These are phyloP conservation scores for Fragilariopsis cylindrus DNA, from an alignment of 108 stramenopile species.

Conservation along the genomic window DNA sequence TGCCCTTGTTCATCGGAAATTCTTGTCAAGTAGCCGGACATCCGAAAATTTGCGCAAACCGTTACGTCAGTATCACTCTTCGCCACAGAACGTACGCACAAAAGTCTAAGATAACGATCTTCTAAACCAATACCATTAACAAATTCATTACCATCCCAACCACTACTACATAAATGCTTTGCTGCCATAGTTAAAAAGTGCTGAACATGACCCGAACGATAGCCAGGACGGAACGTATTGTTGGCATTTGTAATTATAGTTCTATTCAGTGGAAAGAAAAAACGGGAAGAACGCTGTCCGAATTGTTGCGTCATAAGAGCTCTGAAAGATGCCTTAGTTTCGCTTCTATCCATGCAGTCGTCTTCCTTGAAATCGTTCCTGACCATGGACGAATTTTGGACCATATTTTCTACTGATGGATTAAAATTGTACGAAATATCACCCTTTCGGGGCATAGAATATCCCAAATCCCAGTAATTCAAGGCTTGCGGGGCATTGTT, in stretches of 20 bases:
- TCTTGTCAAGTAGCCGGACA: not conserved
- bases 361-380: not conserved
- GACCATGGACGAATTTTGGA: not conserved
- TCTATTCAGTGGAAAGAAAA: not conserved
- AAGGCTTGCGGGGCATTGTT: constrained; percentile 9
- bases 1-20: constrained; percentile 19
- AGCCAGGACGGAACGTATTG: constrained; percentile 2
- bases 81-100: constrained; percentile 2
- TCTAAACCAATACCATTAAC: constrained; percentile 6
- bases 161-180: constrained; percentile 17
- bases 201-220: constrained; percentile 14
- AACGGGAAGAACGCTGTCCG: not conserved
- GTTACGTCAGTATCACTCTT: not conserved
- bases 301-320: not conserved
- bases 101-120: constrained; percentile 25
- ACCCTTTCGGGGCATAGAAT: constrained; percentile 2
- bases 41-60: constrained; percentile 6
- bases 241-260: constrained; percentile 2
- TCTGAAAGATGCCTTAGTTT: not conserved
- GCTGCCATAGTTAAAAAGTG: constrained; percentile 14
- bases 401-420: constrained; percentile 4
- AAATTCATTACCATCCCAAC: not conserved
- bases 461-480: constrained; percentile 37
- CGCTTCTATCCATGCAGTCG: not conserved
- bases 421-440: not conserved